phyloP scores from a whole-genome alignment of 148 eudicot genomes.

The Polygonum aviculare region DNA sequence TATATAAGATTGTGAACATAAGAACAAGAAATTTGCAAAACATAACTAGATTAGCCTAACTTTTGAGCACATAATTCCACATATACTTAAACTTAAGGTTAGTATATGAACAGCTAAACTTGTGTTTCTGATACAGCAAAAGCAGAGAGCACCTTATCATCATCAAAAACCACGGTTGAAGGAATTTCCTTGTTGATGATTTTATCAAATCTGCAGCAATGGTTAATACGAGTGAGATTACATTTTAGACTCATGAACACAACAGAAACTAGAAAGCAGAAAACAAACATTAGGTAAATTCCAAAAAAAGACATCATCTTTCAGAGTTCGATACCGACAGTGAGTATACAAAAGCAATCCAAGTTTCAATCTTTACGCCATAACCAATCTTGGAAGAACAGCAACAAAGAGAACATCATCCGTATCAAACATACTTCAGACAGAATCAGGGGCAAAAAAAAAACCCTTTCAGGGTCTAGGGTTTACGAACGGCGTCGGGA shows the following conservation, averaged over 20 bases:
- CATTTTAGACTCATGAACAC: not conserved
- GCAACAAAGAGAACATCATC: not conserved
- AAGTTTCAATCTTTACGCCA: not conserved
- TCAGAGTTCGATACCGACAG: not conserved
- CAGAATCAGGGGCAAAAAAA: not conserved
- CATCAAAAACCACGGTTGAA: slow-evolving; percentile 74
- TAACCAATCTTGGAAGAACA: not conserved
- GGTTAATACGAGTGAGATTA: not conserved
- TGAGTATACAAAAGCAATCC: not conserved
- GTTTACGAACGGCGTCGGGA: not conserved
- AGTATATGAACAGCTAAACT: not conserved
- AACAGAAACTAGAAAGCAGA: not conserved
- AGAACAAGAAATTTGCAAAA: not conserved
- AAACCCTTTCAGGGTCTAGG: not conserved
- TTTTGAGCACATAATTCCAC: not conserved
- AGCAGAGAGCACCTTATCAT: slow-evolving; percentile 49
- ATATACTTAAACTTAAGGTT: not conserved
- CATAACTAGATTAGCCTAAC: not conserved
- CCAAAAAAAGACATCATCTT: not conserved
- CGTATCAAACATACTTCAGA: not conserved
- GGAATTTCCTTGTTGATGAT: slow-evolving; percentile 93
- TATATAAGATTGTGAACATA: not conserved
- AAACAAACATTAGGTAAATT: not conserved
- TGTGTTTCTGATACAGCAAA: not conserved
- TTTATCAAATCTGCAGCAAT: slow-evolving; percentile 81